Evolutionary conservation across 306 rosid species (phyloP).

Genomic region (cucumber (Cucumis sativus)): Cucumber_9930_V3 NC_026661.2:18967501-18968000

Average conservation of each 20-base stretch:
- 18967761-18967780: no score
- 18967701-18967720: no score
- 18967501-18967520: neutral
- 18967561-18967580: neutral
- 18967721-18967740: no score
- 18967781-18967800: no score
- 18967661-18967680: no score
- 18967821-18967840: neutral
- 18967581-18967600: neutral
- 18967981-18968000: neutral
- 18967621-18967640: neutral
- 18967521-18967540: neutral
- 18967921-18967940: neutral
- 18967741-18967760: no score
- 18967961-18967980: neutral
- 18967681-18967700: no score
- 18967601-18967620: neutral
- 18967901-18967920: neutral
- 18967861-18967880: neutral
- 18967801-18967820: neutral
- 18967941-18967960: neutral
- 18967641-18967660: no score
- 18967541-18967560: no score
- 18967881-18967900: neutral
- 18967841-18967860: neutral